Percentiles rank a stretch among this genome's conserved stretches.
phyloP scores from a whole-genome alignment of 371 early-diverging fungal genomes.

The Mortierella sp. region DNA sequence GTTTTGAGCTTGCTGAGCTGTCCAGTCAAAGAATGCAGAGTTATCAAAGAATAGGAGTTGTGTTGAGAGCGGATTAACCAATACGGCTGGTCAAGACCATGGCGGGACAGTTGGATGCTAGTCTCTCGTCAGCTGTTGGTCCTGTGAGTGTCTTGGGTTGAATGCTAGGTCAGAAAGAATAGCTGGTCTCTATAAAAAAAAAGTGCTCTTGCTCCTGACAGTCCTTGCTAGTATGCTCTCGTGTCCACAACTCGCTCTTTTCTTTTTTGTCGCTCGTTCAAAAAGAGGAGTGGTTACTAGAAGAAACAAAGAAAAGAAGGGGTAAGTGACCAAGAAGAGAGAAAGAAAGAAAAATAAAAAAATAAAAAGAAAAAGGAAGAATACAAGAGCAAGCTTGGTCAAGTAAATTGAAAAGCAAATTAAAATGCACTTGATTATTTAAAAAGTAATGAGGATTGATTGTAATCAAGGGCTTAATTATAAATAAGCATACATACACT shows the following conservation, averaged over 20 bases:
- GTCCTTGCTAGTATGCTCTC: conserved; percentile 6
- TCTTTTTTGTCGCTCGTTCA: not conserved
- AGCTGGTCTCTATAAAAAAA: not conserved
- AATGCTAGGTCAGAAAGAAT: not conserved
- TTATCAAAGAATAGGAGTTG: not conserved
- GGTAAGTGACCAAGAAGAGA: not conserved
- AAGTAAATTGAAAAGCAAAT: no score
- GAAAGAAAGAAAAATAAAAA: not conserved
- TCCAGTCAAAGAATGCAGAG: conserved; percentile 1
- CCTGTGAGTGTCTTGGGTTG: not conserved
- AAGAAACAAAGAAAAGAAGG: not conserved
- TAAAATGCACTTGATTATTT: not conserved
- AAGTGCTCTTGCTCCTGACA: conserved; percentile 3
- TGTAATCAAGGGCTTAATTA: conserved; percentile 5
- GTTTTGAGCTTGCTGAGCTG: not conserved
- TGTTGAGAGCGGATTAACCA: conserved; percentile 21
- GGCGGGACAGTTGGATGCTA: conserved; percentile 16
- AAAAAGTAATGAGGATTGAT: not conserved
- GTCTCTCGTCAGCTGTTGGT: conserved; percentile 3
- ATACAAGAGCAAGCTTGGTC: no score
- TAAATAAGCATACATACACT: not conserved
- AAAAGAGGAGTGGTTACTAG: conserved; percentile 6
- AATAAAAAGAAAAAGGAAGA: no score
- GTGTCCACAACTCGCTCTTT: conserved; percentile 1
- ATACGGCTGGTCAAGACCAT: conserved; percentile 31